Evolutionary conservation across 1,284 basidiomycete genomes (phyloP).

Genomic region (Anthracocystis panici-leucophaei): DNA sequence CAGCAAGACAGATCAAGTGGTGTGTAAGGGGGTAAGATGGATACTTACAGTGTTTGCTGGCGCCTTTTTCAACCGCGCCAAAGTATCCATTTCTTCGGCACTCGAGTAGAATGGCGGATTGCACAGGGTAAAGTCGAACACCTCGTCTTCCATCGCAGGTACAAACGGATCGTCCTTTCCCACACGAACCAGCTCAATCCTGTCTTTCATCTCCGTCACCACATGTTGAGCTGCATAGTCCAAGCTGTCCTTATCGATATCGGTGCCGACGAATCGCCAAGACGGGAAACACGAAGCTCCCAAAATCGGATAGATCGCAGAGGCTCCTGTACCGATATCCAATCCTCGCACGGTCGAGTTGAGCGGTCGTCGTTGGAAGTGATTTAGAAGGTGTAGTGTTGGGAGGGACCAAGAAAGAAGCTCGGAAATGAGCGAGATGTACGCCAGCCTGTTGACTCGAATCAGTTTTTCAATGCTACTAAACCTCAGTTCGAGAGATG

Average conservation of each 20-base stretch:
- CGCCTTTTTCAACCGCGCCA: constrained; percentile 28
- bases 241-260: constrained; percentile 40
- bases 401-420: constrained; percentile 20
- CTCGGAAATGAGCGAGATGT: constrained; percentile 30
- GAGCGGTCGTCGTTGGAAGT: background rate
- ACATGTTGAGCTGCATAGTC: constrained; percentile 67
- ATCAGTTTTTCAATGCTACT: background rate
- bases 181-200: constrained; percentile 73
- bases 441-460: constrained; percentile 29
- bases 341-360: background rate
- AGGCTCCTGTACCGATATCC: constrained; percentile 42
- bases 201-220: constrained; percentile 76
- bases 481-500: too few species aligned
- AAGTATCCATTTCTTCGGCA: constrained; percentile 75
- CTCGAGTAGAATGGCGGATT: constrained; percentile 93
- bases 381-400: constrained; percentile 2
- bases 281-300: constrained; percentile 66
- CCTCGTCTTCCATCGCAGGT: constrained; percentile 34
- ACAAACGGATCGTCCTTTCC: constrained; percentile 73
- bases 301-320: constrained; percentile 86
- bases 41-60: constrained; percentile 40
- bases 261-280: constrained; percentile 42
- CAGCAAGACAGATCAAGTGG: too few species aligned
- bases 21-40: background rate
- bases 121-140: constrained; percentile 79